Percentiles rank a stretch among this genome's conserved stretches.
Conservation (phyloP, 2,329 filamentous ascomycete genomes). For the Aspergillus sojae region DNA sequence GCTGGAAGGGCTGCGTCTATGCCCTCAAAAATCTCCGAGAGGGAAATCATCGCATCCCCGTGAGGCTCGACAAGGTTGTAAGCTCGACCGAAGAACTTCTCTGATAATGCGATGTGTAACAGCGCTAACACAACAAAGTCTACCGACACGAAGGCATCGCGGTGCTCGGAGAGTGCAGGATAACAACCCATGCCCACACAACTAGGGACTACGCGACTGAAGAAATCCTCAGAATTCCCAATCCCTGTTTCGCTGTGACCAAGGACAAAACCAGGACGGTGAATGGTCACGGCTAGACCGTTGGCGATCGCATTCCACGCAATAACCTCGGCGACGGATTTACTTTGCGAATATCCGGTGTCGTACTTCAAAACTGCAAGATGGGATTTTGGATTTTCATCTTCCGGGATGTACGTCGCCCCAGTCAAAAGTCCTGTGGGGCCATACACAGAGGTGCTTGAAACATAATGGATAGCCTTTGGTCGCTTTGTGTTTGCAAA, state of each 20-base stretch:
- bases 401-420: slow-evolving; percentile 4
- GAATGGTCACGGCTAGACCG: slow-evolving; percentile 17
- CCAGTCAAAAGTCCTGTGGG: slow-evolving; percentile 6
- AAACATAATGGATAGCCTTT: slow-evolving; percentile 17
- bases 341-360: slow-evolving; percentile 17
- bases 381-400: slow-evolving; percentile 4
- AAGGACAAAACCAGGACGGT: slow-evolving; percentile 17
- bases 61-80: slow-evolving; percentile 15
- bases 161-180: slow-evolving; percentile 3
- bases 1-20: not conserved
- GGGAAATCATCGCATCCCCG: not conserved
- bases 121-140: slow-evolving; percentile 14
- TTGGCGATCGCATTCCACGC: slow-evolving; percentile 18
- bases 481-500: slow-evolving; percentile 10
- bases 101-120: slow-evolving; percentile 9
- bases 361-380: slow-evolving; percentile 1
- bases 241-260: slow-evolving; percentile 17
- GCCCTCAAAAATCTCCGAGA: not conserved
- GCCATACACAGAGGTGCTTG: slow-evolving; percentile 14
- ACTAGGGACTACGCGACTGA: slow-evolving; percentile 13
- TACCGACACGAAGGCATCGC: slow-evolving; percentile 11
- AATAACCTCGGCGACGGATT: slow-evolving; percentile 19
- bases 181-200: slow-evolving; percentile 15
- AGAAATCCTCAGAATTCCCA: slow-evolving; percentile 10
- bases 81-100: slow-evolving; percentile 9